Base-by-base conservation (phyloP, 1,139 yeast genomes). In the Protomyces arabidopsidicola region DNA sequence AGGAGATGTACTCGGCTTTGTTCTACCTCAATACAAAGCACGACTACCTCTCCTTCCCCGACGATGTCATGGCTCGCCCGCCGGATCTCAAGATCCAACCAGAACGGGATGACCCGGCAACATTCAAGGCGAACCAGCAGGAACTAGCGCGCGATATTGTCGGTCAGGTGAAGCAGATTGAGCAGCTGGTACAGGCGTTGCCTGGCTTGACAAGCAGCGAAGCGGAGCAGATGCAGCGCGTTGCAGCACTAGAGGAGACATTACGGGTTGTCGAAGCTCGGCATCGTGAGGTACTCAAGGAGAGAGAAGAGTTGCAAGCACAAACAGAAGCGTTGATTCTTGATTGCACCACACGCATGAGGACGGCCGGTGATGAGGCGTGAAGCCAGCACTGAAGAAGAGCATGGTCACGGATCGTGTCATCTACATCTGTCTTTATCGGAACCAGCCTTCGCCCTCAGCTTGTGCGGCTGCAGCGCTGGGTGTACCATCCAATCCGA, bases 141-240 rank as follows among this genome's bases (percentile, higher is more conserved):
- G 82, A 80, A 66, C 79, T 93, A 20, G 84, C 96, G 1, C 84
- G 88, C 0, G 98, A 93, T 72, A 82, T 93, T 20, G 88, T 91
- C 31, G 76, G 90, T 66, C 90, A 91, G 71, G 84, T 96, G 2
- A 81, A 95, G 69, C 98, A 93, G 73, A 88, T 91, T 18, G 83
- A 89, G 58, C 84, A 88, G 74, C 81, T 93, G 50, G 90, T 93
- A 38, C 96, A 89, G 72, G 84, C 95, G 1, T 77, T 93, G 56
- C 98, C 99, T 0, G 98, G 98, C 2, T 88, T 90, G 2, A 97
- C 95, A 14, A 90, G 88, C 0, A 84, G 91, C 1, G 89, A 89
- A 36, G 82, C 81, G 53, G 85, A 83, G 62, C 98, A 93, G 74
- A 73, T 90, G 72, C 76, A 77, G 45, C 79, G 82, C 68, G 88